Evolutionary conservation across 176 grass and related monocot genomes (phyloP), one percentile per base, ranked within the genome.

Genomic region (Elaeis guineensis): DNA sequence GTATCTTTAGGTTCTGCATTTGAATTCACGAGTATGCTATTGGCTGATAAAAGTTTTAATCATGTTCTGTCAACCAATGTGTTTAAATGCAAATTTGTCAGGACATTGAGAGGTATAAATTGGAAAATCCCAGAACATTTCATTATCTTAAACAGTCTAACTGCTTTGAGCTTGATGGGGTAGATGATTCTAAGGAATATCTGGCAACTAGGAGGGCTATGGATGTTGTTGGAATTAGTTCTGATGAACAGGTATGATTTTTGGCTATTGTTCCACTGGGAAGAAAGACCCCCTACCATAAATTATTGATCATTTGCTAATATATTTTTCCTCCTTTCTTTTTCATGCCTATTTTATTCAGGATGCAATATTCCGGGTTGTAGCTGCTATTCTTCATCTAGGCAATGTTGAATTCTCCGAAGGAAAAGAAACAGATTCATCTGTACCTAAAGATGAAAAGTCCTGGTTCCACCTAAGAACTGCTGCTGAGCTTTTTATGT

Each of bases 361-460:
- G 93, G 87, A 89, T 76, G 81, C 81, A 72, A 97, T 97, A 89
- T 97, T 97, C 56, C 80, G 76, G 72, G 93, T 90, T 26, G 84
- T 97, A 21, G 93, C 93, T 83, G 93, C 93, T 61, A 97, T 97
- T 85, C 93, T 97, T 83, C 93, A 97, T 77, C 62, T 97, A 64
- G 93, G 93, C 15, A 97, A 97, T 76, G 69, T 97, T 59, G 84
- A 89, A 69, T 97, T 97, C 87, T 59, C 75, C 15, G 93, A 97
- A 72, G 93, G 93, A 69, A 81, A 67, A 7, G 87, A 97, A 80
- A 63, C 21, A 30, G 93, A 97, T 85, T 85, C 93, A 73, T 97
- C 81, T 82, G 70, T 78, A 60, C 78, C 73, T 14, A 97, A 75
- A 89, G 87, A 97, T 72, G 93, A 92, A 16, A 91, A 83, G 80